Conservation (phyloP, 257 asterid genomes). For the Primulina tabacum region DNA sequence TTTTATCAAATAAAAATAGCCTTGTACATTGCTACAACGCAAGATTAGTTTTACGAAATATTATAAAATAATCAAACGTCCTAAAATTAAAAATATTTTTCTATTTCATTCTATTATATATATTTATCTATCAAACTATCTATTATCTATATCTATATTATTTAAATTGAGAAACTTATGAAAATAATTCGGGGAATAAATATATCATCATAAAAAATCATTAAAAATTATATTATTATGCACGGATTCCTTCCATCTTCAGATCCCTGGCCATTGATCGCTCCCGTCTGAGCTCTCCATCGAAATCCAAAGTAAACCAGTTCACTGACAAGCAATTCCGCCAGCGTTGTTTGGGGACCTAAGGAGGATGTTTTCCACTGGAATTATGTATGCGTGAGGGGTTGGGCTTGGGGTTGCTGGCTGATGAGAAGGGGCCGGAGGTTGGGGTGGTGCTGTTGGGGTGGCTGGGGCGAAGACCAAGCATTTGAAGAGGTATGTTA, state of each 20-base stretch:
- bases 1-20: too few species aligned
- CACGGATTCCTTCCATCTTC: conserved; percentile 13
- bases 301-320: conserved; percentile 20
- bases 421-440: conserved; percentile 42
- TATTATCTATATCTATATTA: too few species aligned
- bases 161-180: too few species aligned
- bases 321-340: conserved; percentile 30
- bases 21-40: too few species aligned
- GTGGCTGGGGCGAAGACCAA: conserved; percentile 72
- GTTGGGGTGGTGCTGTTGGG: conserved; percentile 94
- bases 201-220: too few species aligned
- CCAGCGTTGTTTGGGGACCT: conserved; percentile 32
- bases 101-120: too few species aligned
- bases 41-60: too few species aligned
- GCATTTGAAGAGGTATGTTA: conserved; percentile 69
- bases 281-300: conserved; percentile 22
- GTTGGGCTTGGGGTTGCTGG: not conserved
- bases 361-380: conserved; percentile 34
- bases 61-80: too few species aligned
- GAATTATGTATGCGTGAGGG: conserved; percentile 34
- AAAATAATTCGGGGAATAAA: too few species aligned
- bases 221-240: too few species aligned
- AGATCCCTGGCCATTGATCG: conserved; percentile 9
- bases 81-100: too few species aligned
- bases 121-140: too few species aligned